Conservation (phyloP, 1,139 yeast species). For the Suhomyces bokatorum region DNA sequence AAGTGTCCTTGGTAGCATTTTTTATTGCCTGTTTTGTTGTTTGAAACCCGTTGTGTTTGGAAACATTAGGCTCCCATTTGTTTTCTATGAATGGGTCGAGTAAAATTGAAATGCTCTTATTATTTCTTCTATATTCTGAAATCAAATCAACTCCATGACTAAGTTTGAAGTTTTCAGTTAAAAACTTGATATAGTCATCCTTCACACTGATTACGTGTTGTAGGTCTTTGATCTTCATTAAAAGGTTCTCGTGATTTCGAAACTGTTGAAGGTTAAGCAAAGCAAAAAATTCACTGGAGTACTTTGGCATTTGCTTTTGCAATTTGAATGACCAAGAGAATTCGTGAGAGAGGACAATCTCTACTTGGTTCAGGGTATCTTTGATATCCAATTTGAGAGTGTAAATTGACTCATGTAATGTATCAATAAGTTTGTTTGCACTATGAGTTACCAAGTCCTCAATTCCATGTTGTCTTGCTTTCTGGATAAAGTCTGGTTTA, state of each 20-base stretch:
- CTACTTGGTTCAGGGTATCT: neutral
- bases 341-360: neutral
- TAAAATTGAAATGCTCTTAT: conserved; percentile 16
- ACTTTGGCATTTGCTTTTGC: conserved; percentile 9
- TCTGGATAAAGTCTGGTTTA: conserved; percentile 16
- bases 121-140: conserved; percentile 26
- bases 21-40: conserved; percentile 1
- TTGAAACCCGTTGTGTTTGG: conserved; percentile 3
- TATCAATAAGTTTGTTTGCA: neutral
- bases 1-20: conserved; percentile 6
- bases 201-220: conserved; percentile 27
- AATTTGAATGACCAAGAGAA: conserved; percentile 28
- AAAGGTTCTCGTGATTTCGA: conserved; percentile 23
- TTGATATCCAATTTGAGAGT: neutral
- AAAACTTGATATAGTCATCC: conserved; percentile 37
- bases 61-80: conserved; percentile 18
- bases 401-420: neutral
- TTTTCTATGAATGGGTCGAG: conserved; percentile 19
- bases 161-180: conserved; percentile 39
- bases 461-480: conserved; percentile 27
- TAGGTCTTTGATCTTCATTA: conserved; percentile 23
- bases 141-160: conserved; percentile 39
- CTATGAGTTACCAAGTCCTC: conserved; percentile 21
- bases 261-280: conserved; percentile 27
- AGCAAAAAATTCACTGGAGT: conserved; percentile 21